Percentiles rank a stretch among this genome's conserved stretches.
Evolutionary conservation across 1,284 basidiomycete genomes (phyloP).

Genomic region (Cryptococcus floricola): DNA sequence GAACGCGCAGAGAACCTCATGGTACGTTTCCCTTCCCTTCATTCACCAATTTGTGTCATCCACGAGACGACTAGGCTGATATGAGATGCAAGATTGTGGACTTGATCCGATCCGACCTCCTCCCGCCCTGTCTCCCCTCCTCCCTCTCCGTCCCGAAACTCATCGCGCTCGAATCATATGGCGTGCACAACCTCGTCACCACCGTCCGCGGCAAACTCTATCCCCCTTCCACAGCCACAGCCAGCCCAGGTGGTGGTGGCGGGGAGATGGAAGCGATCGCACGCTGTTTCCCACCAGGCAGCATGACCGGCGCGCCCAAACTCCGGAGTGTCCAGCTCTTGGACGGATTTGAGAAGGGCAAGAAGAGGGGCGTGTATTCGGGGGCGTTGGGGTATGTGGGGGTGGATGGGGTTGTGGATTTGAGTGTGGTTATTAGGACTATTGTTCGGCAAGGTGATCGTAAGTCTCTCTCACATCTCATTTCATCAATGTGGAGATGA

Average conservation of each 20-base stretch:
- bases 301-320: constrained; percentile 96
- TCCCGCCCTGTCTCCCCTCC: constrained; percentile 63
- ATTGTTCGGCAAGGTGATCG: constrained; percentile 69
- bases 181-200: constrained; percentile 94
- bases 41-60: not conserved
- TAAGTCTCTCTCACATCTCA: constrained; percentile 7
- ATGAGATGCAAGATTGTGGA: constrained; percentile 67
- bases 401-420: constrained; percentile 81
- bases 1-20: constrained; percentile 97
- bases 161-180: constrained; percentile 87
- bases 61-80: not conserved
- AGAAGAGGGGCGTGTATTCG: constrained; percentile 77
- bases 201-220: constrained; percentile 69
- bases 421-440: constrained; percentile 93
- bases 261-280: constrained; percentile 68
- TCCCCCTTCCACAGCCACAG: no score
- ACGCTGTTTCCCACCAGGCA: constrained; percentile 81
- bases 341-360: constrained; percentile 68
- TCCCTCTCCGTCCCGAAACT: constrained; percentile 79
- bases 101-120: constrained; percentile 87
- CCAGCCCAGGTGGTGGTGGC: constrained; percentile 40
- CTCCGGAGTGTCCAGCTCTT: constrained; percentile 88
- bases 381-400: constrained; percentile 91
- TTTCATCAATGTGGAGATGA: not conserved
- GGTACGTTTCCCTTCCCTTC: constrained; percentile 53